Evolutionary conservation across 176 grass and related monocot species (phyloP).

Genomic region (Phoenix dactylifera): DNA sequence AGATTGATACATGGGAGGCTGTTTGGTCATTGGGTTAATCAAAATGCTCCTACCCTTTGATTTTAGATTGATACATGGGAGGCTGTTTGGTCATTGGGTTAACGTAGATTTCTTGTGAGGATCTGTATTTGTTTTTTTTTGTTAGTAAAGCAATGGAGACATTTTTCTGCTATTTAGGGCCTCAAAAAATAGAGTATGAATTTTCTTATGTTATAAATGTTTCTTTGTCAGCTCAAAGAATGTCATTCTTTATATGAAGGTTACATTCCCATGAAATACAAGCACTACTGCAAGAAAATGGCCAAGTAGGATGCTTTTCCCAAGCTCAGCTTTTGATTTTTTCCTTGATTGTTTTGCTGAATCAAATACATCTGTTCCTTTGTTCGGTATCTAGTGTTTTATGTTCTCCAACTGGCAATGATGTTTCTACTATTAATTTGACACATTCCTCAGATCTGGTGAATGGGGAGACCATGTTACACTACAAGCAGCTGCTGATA

Average conservation of each 20-base stretch:
- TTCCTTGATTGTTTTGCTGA: not conserved
- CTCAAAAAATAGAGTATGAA: constrained; percentile 9
- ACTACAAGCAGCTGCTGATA: constrained; percentile 89
- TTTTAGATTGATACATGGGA: no score
- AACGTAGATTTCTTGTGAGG: no score
- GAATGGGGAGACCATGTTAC: constrained; percentile 99
- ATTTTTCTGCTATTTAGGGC: not conserved
- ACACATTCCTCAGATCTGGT: constrained; percentile 45
- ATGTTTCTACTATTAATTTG: not conserved
- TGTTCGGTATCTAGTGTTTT: no score
- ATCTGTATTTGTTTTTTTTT: not conserved
- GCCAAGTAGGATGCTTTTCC: constrained; percentile 53
- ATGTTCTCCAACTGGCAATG: no score
- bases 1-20: no score
- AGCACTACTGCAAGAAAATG: constrained; percentile 96
- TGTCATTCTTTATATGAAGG: constrained; percentile 72
- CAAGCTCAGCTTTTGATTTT: not conserved
- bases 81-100: no score
- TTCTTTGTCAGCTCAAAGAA: constrained; percentile 77
- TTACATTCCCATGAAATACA: constrained; percentile 96
- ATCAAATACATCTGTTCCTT: no score
- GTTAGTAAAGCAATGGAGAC: constrained; percentile 1
- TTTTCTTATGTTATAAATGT: constrained; percentile 9
- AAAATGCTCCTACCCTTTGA: no score
- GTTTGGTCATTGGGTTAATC: no score